A percentile compares a stretch with the other conserved stretches of the same genome.
Conservation (phyloP, 352 stramenopile species). For the Achlya hypogyna region DNA sequence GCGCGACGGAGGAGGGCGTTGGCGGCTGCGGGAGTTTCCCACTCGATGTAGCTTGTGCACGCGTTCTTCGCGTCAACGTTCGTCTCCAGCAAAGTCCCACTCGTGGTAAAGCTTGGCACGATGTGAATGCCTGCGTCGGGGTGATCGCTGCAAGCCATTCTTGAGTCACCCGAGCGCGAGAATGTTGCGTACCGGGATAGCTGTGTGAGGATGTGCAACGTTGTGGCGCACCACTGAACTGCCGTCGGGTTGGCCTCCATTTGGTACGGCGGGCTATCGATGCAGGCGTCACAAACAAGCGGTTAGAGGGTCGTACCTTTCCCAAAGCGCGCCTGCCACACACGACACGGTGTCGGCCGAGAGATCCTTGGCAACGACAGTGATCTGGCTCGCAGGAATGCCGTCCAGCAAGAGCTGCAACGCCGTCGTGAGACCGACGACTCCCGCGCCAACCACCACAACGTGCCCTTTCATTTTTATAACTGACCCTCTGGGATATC, state of each 20-base stretch:
- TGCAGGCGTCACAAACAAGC: neutral
- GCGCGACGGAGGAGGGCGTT: neutral
- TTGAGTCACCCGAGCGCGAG: neutral
- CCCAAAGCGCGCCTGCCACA: conserved; percentile 17
- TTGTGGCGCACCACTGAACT: conserved; percentile 8
- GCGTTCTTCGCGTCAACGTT: conserved; percentile 12
- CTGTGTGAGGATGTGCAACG: conserved; percentile 13
- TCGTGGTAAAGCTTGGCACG: conserved; percentile 18
- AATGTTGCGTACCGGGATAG: neutral
- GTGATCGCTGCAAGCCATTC: neutral
- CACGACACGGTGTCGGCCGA: conserved; percentile 8
- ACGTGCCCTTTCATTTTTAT: neutral
- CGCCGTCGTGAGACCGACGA: conserved; percentile 21
- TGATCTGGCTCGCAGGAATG: conserved; percentile 1
- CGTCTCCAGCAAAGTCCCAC: neutral
- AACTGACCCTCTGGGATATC: neutral
- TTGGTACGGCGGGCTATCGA: conserved; percentile 16
- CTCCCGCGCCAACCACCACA: conserved; percentile 19
- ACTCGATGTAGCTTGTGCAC: neutral
- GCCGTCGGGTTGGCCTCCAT: conserved; percentile 11
- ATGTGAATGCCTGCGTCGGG: conserved; percentile 19
- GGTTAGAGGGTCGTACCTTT: conserved; percentile 8
- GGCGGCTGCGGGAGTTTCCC: neutral
- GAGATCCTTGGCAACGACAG: neutral
- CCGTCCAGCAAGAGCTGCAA: conserved; percentile 18